Evolutionary conservation across 2,329 filamentous ascomycete species (phyloP).

Genomic region (Akanthomyces muscarius): DNA sequence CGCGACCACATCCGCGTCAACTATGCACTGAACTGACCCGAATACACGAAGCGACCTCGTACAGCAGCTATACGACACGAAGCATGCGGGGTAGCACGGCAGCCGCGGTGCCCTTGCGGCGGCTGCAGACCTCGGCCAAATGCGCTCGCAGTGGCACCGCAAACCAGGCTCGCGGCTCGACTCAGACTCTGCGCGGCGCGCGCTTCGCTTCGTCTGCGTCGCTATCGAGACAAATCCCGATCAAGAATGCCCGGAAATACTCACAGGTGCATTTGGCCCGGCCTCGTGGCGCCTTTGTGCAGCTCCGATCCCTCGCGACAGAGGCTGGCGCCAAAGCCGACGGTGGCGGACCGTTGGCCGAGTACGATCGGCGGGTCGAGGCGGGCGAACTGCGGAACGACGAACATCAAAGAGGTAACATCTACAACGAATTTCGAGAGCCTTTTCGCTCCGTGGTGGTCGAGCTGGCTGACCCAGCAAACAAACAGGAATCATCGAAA

Average conservation of each 20-base stretch:
- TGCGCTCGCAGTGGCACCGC: slow-evolving; percentile 4
- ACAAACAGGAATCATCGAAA: slow-evolving; percentile 73
- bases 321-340: slow-evolving; percentile 26
- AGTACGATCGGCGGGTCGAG: slow-evolving; percentile 81
- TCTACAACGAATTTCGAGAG: neutral
- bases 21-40: neutral
- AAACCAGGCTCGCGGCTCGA: neutral
- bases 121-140: slow-evolving; percentile 19
- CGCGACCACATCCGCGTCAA: neutral
- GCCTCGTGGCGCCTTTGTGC: slow-evolving; percentile 17
- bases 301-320: slow-evolving; percentile 28
- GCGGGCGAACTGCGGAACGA: slow-evolving; percentile 76
- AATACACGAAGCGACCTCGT: neutral
- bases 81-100: slow-evolving; percentile 22
- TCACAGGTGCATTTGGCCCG: neutral
- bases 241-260: slow-evolving; percentile 2
- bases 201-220: neutral
- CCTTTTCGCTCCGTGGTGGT: neutral
- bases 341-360: slow-evolving; percentile 68
- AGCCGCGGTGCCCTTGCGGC: slow-evolving; percentile 19
- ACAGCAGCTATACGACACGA: neutral
- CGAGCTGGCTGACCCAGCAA: neutral
- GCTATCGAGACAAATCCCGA: slow-evolving; percentile 14
- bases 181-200: neutral
- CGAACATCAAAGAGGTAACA: slow-evolving; percentile 78